Evolutionary conservation across 768 basidiomycete species (phyloP), one percentile per base, ranked within the genome.

Genomic region (Mycena sanguinolenta): DNA sequence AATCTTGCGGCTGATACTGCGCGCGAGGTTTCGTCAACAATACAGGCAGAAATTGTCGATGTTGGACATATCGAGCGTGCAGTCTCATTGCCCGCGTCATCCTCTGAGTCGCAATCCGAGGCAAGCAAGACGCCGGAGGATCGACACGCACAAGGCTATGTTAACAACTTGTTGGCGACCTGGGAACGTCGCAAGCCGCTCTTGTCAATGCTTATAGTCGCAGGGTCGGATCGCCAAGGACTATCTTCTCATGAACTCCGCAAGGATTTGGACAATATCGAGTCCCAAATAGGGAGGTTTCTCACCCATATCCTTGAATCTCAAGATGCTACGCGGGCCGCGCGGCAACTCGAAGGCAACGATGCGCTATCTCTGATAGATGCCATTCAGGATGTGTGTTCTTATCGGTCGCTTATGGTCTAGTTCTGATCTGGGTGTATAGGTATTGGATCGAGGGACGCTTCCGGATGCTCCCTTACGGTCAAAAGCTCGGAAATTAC

Each of bases 401-500:
- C 30, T 6, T 38, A 21, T 32, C 10, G 4, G 9, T 19, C 30
- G 25, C 10, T 8, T 32, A n/a, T n/a, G n/a, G n/a, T 19, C 8
- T 10, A 8, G 14, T 21, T 54, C 16, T 32, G 17, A 17, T 2
- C n/a, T 54, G 1, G 19, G 17, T 16, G 17, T 12, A 63, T n/a
- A 63, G 62, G 52, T 63, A 28, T n/a, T 63, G 8, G 17, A 63
- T 30, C 16, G 62, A 14, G 62, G 62, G 3, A 38, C 52, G 19
- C 38, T 63, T 3, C 62, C 62, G 12, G 34, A 54, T 17, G 62
- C 62, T 17, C 21, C 14, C 3, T 54, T 16, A 23, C 38, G 50
- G 6, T 38, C 49, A 19, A 63, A 50, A 23, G 74, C 68, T 23
- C 64, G 64, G 30, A 63, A 58, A n/a, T n/a, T n/a, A n/a, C n/a